Evolutionary conservation across 306 rosid genomes (phyloP), one percentile per base, ranked within the genome.

Genomic region (Cucumis melo): DNA sequence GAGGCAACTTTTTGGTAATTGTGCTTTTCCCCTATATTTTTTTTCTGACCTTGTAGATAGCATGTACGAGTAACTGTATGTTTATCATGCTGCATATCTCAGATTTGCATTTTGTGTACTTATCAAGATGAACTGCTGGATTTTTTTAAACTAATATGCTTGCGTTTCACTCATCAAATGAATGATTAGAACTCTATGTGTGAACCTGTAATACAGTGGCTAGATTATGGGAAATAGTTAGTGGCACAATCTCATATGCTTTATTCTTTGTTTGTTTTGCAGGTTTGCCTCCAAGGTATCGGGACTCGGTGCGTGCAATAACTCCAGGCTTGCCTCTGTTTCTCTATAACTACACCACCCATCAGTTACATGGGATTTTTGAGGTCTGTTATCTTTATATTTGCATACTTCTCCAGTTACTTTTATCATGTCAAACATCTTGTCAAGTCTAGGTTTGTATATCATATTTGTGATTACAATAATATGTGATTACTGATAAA

Each of bases 271-370:
- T 55, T 51, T 15, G 65, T 67, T 42, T 81, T 78, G 64, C 56
- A 95, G 99, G 99, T 85, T 87, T 95, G 80, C 99, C 99, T 80
- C 98, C 98, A 64, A 90, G 99, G 75, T 92, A 95, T 79, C 88
- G 98, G 72, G 98, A 95, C 84, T 95, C 98, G 46, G 98, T 95
- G 39, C 87, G 99, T 79, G 98, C 98, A 70, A 90, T 92, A 61
- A 90, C 99, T 67, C 99, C 98, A 1, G 99, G 99, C 36, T 66
- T 92, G 67, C 99, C 99, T 19, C 81, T 94, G 59, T 95, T 95
- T 88, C 91, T 95, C 42, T 95, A 95, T 81, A 95, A 95, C 85
- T 95, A 92, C 77, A 92, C 99, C 2, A 92, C 99, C 51, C 99
- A 95, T 88, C 98, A 92, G 81, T 77, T 95, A 78, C 96, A 95